Base-by-base conservation (phyloP, 805 yeast genomes). In the Lipomyces yamanashiensis region DNA sequence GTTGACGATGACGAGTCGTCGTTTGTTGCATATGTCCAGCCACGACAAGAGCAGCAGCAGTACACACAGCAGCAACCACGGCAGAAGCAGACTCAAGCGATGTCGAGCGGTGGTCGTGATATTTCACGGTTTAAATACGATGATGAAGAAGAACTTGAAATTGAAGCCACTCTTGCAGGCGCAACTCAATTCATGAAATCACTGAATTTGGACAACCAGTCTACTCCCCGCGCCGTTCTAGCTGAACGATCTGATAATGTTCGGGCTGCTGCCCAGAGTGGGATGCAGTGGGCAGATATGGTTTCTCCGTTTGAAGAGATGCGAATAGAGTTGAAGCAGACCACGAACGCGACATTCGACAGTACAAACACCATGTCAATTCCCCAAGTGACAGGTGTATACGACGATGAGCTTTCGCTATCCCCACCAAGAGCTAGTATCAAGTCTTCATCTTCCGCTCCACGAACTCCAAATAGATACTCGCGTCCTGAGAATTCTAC, bases 401-500 rank as follows among this genome's bases (percentile, higher is more conserved):
- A 33, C 49, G 59, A 55, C 48, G 53, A 53, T 4, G 65, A 64
- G 2, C 41, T 58, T 2, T 50, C 65, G 19, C 28, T 49, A 2
- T 45, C 63, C n/a, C 62, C 66, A 23, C 67, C 56, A 6, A 48
- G 17, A 34, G 34, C 21, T 1, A 52, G 34, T 2, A 21, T 45
- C 56, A 19, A 36, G 37, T 6, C 58, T 10, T 50, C 54, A 12
- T 41, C 53, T 7, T 33, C 34, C 50, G 45, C n/a, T 13, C 56
- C 62, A 10, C 59, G 54, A 10, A 52, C 62, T 15, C 56, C 60
- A 5, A 57, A 57, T 21, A 34, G 34, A 47, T 39, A 43, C 41
- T 34, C 54, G 17, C 37, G 55, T 40, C 73, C 50, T 64, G 66
- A 40, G 63, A 67, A 61, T 53, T 69, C 65, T 43, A 48, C 69